Percentiles rank a stretch among this genome's conserved stretches.
phyloP scores from a whole-genome alignment of 345 rosid genomes.

The Excoecaria agallocha region DNA sequence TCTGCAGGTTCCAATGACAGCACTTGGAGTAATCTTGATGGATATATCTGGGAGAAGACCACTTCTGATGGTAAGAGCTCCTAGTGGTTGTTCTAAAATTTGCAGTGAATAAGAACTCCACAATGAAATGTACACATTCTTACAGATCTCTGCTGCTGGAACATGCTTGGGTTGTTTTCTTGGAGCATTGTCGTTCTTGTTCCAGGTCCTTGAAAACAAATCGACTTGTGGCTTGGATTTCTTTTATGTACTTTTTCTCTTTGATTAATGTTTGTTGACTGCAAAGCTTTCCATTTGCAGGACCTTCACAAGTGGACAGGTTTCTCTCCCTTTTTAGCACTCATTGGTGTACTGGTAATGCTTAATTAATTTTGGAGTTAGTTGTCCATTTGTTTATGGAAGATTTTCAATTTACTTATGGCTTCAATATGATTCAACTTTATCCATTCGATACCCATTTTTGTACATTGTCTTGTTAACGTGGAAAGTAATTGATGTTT shows the following conservation, averaged over 20 bases:
- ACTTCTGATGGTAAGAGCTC: slow-evolving; percentile 58
- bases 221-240: neutral
- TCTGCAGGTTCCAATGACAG: slow-evolving; percentile 66
- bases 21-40: slow-evolving; percentile 59
- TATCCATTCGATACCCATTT: no score
- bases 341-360: slow-evolving; percentile 50
- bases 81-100: neutral
- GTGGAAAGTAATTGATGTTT: no score
- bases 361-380: no score
- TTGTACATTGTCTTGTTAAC: no score
- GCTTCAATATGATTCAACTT: no score
- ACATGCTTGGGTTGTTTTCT: slow-evolving; percentile 76
- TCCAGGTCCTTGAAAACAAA: slow-evolving; percentile 40
- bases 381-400: no score
- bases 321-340: slow-evolving; percentile 46
- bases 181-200: slow-evolving; percentile 49
- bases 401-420: no score
- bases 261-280: neutral
- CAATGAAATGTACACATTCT: slow-evolving; percentile 13
- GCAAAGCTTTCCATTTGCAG: slow-evolving; percentile 31
- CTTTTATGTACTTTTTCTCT: neutral
- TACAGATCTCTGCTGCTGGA: slow-evolving; percentile 82
- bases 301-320: slow-evolving; percentile 40
- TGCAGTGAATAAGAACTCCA: neutral
- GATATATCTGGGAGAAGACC: slow-evolving; percentile 76